Conservation (phyloP, 2,329 filamentous ascomycete genomes). For the Tolypocladium cylindrosporum region DNA sequence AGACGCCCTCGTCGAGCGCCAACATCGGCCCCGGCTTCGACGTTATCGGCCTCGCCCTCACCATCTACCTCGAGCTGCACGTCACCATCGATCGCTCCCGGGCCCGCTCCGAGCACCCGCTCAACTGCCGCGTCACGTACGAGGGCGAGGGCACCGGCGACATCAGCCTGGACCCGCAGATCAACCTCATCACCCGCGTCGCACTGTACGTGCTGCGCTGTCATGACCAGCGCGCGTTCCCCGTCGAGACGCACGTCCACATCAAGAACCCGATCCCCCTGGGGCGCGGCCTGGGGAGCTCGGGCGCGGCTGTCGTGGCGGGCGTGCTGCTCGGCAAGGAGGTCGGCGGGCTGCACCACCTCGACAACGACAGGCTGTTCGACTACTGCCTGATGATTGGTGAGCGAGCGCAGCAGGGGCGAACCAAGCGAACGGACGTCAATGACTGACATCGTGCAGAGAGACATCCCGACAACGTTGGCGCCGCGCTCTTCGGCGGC, state of each 20-base stretch:
- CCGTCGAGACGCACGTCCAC: constrained; percentile 78
- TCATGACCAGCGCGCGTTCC: constrained; percentile 78
- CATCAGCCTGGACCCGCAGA: constrained; percentile 74
- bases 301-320: constrained; percentile 88
- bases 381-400: constrained; percentile 98
- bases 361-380: constrained; percentile 74
- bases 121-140: constrained; percentile 87
- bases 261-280: constrained; percentile 94
- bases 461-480: constrained; percentile 88
- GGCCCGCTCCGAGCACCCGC: constrained; percentile 44
- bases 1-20: constrained; percentile 86
- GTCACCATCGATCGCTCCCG: constrained; percentile 62
- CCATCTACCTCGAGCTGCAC: constrained; percentile 82
- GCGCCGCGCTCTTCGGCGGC: constrained; percentile 87
- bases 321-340: constrained; percentile 90
- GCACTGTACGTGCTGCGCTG: constrained; percentile 92
- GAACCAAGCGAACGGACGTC: background rate
- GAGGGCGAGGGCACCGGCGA: constrained; percentile 63
- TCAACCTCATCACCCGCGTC: constrained; percentile 88
- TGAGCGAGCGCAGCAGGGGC: constrained; percentile 17
- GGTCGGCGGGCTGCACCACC: constrained; percentile 63
- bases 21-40: constrained; percentile 98
- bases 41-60: constrained; percentile 90
- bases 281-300: constrained; percentile 86
- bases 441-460: constrained; percentile 32